Percentiles rank a stretch among this genome's conserved stretches.
phyloP scores from a whole-genome alignment of 2,329 filamentous ascomycete species.

The Microdochium trichocladiopsis region DNA sequence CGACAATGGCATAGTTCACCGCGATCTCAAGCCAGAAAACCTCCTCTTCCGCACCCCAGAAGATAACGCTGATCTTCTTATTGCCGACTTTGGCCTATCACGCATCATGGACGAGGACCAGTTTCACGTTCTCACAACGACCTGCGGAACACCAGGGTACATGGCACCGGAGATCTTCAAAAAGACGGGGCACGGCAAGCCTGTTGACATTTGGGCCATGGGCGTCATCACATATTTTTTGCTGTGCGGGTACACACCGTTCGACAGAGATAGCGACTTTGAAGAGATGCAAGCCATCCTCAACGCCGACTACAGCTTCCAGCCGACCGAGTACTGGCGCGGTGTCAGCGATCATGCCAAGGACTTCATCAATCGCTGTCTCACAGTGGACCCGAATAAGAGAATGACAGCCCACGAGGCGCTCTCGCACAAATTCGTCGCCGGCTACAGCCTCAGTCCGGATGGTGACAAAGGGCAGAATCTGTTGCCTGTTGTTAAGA shows the following conservation, averaged over 20 bases:
- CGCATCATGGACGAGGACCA: constrained; percentile 99
- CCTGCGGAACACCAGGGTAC: constrained; percentile 94
- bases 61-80: constrained; percentile 93
- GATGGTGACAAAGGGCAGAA: constrained; percentile 50
- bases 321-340: constrained; percentile 92
- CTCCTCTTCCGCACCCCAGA: constrained; percentile 94
- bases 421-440: constrained; percentile 59
- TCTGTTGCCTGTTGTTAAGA: constrained; percentile 62
- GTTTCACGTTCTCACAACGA: constrained; percentile 95
- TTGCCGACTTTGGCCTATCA: constrained; percentile 92
- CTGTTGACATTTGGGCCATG: constrained; percentile 96
- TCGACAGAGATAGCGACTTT: constrained; percentile 93
- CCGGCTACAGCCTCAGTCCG: constrained; percentile 37
- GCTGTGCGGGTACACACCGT: constrained; percentile 95
- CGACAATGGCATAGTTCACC: constrained; percentile 97
- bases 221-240: constrained; percentile 99
- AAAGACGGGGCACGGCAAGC: constrained; percentile 95
- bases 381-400: constrained; percentile 80
- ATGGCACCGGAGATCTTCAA: constrained; percentile 99
- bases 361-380: constrained; percentile 85
- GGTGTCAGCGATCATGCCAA: constrained; percentile 80
- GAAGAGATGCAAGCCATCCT: constrained; percentile 99
- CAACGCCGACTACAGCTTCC: constrained; percentile 92
- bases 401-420: constrained; percentile 88
- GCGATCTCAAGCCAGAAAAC: constrained; percentile 96